Evolutionary conservation across 805 yeast genomes (phyloP).

Genomic region (Metschnikowia bowlesiae): DNA sequence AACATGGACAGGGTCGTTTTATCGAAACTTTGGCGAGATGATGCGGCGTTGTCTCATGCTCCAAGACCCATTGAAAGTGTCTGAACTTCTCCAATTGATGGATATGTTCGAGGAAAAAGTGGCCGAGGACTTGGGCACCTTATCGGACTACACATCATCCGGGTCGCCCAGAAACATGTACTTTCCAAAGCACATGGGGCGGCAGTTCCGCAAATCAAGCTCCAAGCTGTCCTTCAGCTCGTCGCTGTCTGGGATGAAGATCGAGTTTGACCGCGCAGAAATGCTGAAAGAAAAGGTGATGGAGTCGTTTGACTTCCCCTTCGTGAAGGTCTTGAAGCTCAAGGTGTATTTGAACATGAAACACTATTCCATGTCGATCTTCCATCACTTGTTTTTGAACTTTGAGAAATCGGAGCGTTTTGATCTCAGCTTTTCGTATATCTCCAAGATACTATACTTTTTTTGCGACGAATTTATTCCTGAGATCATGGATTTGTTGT

Average conservation of each 20-base stretch:
- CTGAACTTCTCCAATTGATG: constrained; percentile 26
- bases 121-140: constrained; percentile 4
- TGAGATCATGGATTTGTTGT: constrained; percentile 26
- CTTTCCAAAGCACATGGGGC: background rate
- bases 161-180: background rate
- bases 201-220: background rate
- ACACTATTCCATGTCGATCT: constrained; percentile 26
- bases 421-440: constrained; percentile 30
- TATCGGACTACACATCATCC: background rate
- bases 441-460: constrained; percentile 26
- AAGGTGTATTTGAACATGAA: constrained; percentile 27
- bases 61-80: constrained; percentile 32
- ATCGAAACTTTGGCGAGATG: constrained; percentile 25
- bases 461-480: constrained; percentile 29
- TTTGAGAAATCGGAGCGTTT: constrained; percentile 30
- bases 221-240: background rate
- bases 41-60: constrained; percentile 39
- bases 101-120: constrained; percentile 5
- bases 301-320: constrained; percentile 3
- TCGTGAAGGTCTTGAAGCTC: constrained; percentile 16
- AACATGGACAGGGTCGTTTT: constrained; percentile 14
- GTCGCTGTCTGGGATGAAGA: constrained; percentile 4
- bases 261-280: background rate
- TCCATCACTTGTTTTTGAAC: constrained; percentile 34
- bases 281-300: constrained; percentile 1